Base-by-base conservation (phyloP, 306 rosid species). In the Ochetophila trinervis region DNA sequence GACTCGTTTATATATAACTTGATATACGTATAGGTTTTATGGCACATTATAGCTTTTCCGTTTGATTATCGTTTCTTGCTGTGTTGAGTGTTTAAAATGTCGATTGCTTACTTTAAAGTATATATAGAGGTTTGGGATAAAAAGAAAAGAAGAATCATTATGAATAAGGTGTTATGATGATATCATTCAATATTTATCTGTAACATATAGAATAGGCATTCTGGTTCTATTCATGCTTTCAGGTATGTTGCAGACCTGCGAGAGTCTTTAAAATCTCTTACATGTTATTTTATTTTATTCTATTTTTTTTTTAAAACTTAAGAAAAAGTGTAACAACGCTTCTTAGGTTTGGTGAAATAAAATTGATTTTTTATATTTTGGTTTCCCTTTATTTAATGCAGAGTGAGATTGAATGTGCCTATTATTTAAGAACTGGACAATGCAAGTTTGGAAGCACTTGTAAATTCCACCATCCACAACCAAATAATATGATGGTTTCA, bases 391-490 rank as follows among this genome's bases (percentile, higher is more conserved):
- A 22, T 58, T 72, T 57, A 50, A 8, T 74, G 84, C 87, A 92
- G 98, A 82, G 76, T 74, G 98, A 92, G 71, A 58, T 76, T 16
- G 91, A 89, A 72, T 92, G 98, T 78, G 77, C 95, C 30, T 92
- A 92, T 84, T 92, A 92, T 85, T 67, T 89, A 78, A 85, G 98
- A 85, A 89, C 96, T 36, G 98, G 98, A 61, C 93, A 85, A 70
- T 92, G 98, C 86, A 89, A 93, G 81, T 93, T 87, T 65, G 96
- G 88, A 66, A 75, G 80, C 83, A 89, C 95, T 40, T 93, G 98
- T 84, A 93, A 93, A 84, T 93, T 81, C 84, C 97, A 93, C 74
- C 98, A 93, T 72, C 98, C 98, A 62, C 95, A 84, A 76, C 98
- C 93, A 57, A 82, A 73, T 60, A 92, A 87, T 75, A 87, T 89